Conservation (phyloP, 2,329 filamentous ascomycete genomes). For the Xylariaceae sp. region DNA sequence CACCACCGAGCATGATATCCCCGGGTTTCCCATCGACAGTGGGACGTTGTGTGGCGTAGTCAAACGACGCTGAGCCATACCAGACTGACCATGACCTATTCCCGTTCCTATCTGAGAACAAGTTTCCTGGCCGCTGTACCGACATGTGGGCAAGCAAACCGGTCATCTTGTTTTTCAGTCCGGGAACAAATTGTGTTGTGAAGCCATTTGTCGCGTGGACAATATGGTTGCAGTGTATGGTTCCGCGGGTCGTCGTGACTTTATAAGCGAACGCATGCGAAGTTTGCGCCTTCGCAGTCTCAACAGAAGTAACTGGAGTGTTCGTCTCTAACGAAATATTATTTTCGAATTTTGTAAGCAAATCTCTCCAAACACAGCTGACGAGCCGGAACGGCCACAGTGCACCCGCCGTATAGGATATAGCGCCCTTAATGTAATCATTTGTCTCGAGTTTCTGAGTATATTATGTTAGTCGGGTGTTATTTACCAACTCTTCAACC, state of each 20-base stretch:
- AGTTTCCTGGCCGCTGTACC: conserved; percentile 51
- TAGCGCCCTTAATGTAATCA: conserved; percentile 47
- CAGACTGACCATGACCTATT: conserved; percentile 58
- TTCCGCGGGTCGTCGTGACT: conserved; percentile 54
- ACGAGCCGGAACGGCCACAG: conserved; percentile 60
- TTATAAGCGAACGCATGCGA: conserved; percentile 45
- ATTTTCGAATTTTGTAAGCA: conserved; percentile 43
- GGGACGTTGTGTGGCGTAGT: conserved; percentile 60
- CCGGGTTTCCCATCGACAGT: conserved; percentile 42
- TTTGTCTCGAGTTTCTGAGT: conserved; percentile 46
- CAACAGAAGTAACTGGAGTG: conserved; percentile 45
- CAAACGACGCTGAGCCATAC: conserved; percentile 54
- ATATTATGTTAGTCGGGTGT: conserved; percentile 2
- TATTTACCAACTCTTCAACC: no score
- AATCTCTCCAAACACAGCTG: conserved; percentile 51
- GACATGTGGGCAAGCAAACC: conserved; percentile 58
- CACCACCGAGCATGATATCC: conserved; percentile 63
- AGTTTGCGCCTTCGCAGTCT: conserved; percentile 36
- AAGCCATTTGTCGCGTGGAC: conserved; percentile 66
- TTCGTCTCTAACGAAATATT: conserved; percentile 24
- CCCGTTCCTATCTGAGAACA: conserved; percentile 43
- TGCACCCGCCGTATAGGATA: conserved; percentile 55
- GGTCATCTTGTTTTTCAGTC: conserved; percentile 53
- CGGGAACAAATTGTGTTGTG: conserved; percentile 58
- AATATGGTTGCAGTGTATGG: conserved; percentile 55